Evolutionary conservation across 2,329 filamentous ascomycete genomes (phyloP).

Genomic region (Claviceps maximensis): DNA sequence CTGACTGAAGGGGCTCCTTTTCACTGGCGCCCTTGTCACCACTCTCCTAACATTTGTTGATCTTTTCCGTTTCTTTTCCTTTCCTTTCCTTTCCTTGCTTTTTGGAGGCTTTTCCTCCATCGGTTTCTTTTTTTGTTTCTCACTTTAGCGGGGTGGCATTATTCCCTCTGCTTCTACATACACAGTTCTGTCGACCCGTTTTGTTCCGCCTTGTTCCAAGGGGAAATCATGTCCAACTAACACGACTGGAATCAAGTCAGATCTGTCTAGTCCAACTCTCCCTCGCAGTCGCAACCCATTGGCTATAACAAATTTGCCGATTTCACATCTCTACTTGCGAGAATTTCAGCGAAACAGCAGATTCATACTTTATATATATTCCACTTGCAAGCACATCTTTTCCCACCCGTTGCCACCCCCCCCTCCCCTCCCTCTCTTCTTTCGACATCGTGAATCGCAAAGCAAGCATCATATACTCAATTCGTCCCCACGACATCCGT

Average conservation of each 20-base stretch:
- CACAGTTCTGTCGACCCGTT: too few species aligned
- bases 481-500: too few species aligned
- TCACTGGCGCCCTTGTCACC: not conserved
- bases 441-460: not conserved
- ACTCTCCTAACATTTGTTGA: not conserved
- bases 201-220: too few species aligned
- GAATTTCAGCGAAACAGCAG: not conserved
- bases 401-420: not conserved
- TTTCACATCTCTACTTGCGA: not conserved
- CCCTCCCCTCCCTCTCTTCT: too few species aligned
- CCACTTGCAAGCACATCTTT: too few species aligned
- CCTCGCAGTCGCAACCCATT: not conserved
- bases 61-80: not conserved
- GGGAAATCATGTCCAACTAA: not conserved
- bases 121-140: not conserved
- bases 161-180: too few species aligned
- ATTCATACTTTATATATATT: not conserved
- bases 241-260: not conserved
- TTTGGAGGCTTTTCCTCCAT: not conserved
- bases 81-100: not conserved
- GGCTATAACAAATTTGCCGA: not conserved
- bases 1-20: not conserved
- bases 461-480: not conserved
- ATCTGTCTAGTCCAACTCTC: not conserved
- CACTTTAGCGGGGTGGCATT: too few species aligned